Percentiles rank a stretch among this genome's conserved stretches.
Conservation (phyloP, 164 flowering plant genomes). For the Sedum album region DNA sequence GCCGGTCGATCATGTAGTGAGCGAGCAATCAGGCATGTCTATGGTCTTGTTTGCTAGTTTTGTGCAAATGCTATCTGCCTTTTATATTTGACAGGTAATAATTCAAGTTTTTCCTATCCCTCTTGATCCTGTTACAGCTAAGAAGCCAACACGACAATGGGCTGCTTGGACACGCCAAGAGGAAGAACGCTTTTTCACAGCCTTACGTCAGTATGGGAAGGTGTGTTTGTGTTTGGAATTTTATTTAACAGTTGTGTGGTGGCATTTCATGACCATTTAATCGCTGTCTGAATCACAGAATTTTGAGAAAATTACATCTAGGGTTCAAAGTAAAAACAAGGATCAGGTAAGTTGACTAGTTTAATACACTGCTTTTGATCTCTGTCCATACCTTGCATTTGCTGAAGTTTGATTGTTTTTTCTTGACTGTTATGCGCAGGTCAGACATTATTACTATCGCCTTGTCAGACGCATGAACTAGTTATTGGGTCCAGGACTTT, state of each 20-base stretch:
- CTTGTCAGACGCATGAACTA: slow-evolving; percentile 97
- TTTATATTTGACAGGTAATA: background rate
- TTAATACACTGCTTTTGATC: background rate
- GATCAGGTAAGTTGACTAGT: slow-evolving; percentile 59
- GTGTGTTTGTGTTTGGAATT: slow-evolving; percentile 31
- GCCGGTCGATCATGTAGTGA: slow-evolving; percentile 16
- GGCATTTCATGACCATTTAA: slow-evolving; percentile 12
- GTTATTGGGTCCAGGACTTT: slow-evolving; percentile 78
- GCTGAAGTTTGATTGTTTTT: background rate
- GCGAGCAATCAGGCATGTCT: slow-evolving; percentile 29
- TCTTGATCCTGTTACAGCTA: slow-evolving; percentile 34
- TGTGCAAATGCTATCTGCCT: background rate
- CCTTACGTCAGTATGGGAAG: slow-evolving; percentile 98
- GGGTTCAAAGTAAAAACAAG: slow-evolving; percentile 96
- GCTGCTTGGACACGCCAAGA: slow-evolving; percentile 99
- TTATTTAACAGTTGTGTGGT: background rate
- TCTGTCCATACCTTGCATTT: background rate
- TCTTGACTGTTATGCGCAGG: slow-evolving; percentile 43
- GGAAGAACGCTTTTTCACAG: slow-evolving; percentile 90
- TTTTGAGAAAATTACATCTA: slow-evolving; percentile 93
- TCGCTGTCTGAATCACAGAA: slow-evolving; percentile 42
- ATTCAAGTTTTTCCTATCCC: background rate
- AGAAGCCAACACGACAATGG: slow-evolving; percentile 89
- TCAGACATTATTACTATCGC: slow-evolving; percentile 95
- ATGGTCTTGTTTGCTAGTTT: background rate